Evolutionary conservation across 2,329 filamentous ascomycete species (phyloP), one percentile per base, ranked within the genome.

Genomic region (Nigrograna mackinnonii): DNA sequence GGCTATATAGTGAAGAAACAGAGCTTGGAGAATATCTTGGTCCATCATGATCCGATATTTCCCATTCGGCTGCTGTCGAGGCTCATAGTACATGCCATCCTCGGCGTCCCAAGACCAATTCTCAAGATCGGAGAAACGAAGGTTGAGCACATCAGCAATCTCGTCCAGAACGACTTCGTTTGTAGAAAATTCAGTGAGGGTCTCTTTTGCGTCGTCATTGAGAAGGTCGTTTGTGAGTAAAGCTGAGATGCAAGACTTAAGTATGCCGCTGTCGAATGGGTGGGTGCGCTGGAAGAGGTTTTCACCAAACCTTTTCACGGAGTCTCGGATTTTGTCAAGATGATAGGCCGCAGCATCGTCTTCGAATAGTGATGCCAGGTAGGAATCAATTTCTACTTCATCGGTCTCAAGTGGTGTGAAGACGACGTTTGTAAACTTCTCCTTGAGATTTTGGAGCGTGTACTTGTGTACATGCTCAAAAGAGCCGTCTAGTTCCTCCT

Each of bases 1-100:
- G 2, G 68, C 70, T 26, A 75, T 69, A 42, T 67, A 73, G 39
- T 75, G 70, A 12, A 72, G 62, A 42, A 75, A 73, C 11, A 75
- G 67, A n/a, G 70, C 65, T 46, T 76, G 71, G 13, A 75, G 54
- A 9, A 75, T 66, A 36, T 76, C 72, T 41, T 76, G 71, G 42
- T 75, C 71, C 58, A 73, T 70, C 66, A 72, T 72, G 39, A 74
- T 71, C 2, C 70, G 63, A 44, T 73, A 75, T 43, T 72, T 74
- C 2, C 73, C 72, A 39, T 74, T 75, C 18, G 71, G 46, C 24
- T 72, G 68, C 26, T 66, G 68, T 6, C 70, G 68, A 20, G 71
- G 71, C 38, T 72, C 52, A 17, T 74, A 69, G 4, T 68, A 70
- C 35, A 74, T 70, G 4, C 70, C 71, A 13, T 68, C 58, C 5